Conservation (phyloP, 73 alveolate genomes). For the Paramecium pentaurelia region DNA sequence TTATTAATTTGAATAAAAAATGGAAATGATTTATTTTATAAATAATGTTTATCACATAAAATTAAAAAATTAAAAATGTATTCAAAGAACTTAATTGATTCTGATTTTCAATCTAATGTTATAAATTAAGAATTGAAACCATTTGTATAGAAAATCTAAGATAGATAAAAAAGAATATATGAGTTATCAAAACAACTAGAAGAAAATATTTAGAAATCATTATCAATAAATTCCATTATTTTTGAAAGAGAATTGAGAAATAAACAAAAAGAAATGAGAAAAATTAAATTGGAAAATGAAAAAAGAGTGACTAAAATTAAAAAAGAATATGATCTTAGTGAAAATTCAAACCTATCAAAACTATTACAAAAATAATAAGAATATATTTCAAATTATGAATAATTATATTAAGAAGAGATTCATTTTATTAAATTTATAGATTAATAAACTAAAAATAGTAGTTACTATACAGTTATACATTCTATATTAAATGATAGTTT, state of each 20-base stretch:
- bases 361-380: not conserved
- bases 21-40: conserved; percentile 15
- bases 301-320: not conserved
- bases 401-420: not conserved
- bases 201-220: not conserved
- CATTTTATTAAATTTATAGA: not conserved
- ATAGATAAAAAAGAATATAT: not conserved
- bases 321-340: not conserved
- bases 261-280: not conserved
- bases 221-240: not conserved
- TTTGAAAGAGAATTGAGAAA: not conserved
- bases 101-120: not conserved
- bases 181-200: not conserved
- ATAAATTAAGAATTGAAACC: not conserved
- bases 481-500: not conserved
- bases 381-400: not conserved
- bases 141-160: not conserved
- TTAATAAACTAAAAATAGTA: not conserved
- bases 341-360: not conserved
- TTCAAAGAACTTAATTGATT: not conserved
- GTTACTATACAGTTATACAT: not conserved
- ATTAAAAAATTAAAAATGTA: not conserved
- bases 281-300: not conserved
- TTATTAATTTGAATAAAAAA: not conserved
- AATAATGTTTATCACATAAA: not conserved